Conservation (phyloP, 768 basidiomycete genomes). For the Thelephora ganbajun region DNA sequence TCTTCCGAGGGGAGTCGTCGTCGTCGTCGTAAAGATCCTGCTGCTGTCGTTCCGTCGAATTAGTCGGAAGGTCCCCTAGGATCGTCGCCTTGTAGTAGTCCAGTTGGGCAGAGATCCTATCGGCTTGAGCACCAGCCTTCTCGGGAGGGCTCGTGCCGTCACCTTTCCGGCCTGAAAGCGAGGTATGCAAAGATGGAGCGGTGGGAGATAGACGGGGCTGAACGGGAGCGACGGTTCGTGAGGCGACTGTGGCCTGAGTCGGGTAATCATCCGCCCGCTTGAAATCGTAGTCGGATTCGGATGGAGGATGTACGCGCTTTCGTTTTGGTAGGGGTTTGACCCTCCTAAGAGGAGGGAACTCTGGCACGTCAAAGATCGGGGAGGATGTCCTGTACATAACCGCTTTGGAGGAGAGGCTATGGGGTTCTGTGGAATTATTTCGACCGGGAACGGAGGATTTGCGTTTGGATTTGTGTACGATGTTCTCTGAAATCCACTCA, state of each 20-base stretch:
- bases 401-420: slow-evolving; percentile 9
- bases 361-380: slow-evolving; percentile 51
- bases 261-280: slow-evolving; percentile 1
- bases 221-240: slow-evolving; percentile 12
- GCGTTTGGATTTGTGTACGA: background rate
- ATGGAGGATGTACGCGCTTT: slow-evolving; percentile 29
- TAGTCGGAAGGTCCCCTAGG: slow-evolving; percentile 23
- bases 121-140: slow-evolving; percentile 43
- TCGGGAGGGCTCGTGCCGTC: slow-evolving; percentile 31
- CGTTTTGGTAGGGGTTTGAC: slow-evolving; percentile 74
- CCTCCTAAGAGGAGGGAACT: slow-evolving; percentile 46
- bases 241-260: background rate
- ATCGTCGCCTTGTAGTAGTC: slow-evolving; percentile 54
- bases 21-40: slow-evolving; percentile 24
- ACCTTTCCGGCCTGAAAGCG: slow-evolving; percentile 21
- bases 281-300: slow-evolving; percentile 12
- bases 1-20: slow-evolving; percentile 14
- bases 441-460: background rate
- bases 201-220: slow-evolving; percentile 1
- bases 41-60: too few species aligned
- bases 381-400: slow-evolving; percentile 41
- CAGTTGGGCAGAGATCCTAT: slow-evolving; percentile 40
- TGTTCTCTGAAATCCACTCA: background rate
- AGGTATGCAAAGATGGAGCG: slow-evolving; percentile 14
- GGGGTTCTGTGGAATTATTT: slow-evolving; percentile 6